Evolutionary conservation across 208 protist species (phyloP).

Genomic region (Trypanosoma lewisi): DNA sequence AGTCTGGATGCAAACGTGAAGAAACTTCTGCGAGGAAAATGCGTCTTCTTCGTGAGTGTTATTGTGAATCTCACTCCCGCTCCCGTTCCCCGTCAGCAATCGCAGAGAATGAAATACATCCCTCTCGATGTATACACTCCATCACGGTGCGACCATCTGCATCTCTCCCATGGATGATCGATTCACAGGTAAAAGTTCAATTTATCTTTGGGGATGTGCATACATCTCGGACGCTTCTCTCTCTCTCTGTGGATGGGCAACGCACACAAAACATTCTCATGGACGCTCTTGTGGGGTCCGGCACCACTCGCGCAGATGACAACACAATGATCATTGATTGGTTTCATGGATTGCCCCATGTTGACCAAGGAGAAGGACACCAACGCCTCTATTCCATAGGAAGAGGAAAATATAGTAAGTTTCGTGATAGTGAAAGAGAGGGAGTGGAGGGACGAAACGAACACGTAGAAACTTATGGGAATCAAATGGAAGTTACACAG

Average conservation of each 20-base stretch:
- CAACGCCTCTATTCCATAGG: conserved; percentile 28
- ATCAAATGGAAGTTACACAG: conserved; percentile 27
- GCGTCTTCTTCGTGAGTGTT: not conserved
- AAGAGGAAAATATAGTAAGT: not conserved
- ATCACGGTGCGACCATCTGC: not conserved
- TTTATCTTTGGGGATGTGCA: conserved; percentile 80
- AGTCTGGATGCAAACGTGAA: no score
- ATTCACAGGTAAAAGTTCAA: conserved; percentile 15
- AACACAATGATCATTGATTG: conserved; percentile 43
- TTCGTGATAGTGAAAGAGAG: conserved; percentile 19
- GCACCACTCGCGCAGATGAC: not conserved
- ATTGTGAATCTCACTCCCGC: not conserved
- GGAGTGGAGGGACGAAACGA: conserved; percentile 37
- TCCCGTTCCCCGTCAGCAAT: not conserved
- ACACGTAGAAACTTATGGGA: no score
- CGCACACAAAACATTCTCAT: not conserved
- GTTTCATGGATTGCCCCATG: conserved; percentile 50
- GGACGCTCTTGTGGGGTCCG: conserved; percentile 6
- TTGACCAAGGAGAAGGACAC: conserved; percentile 29
- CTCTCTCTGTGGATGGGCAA: not conserved
- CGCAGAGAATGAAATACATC: not conserved
- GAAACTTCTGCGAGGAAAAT: not conserved
- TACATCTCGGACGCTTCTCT: conserved; percentile 49
- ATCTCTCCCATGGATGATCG: not conserved
- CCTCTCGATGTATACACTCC: not conserved